Percentiles rank a stretch among this genome's conserved stretches.
These are phyloP conservation scores for Cardamine chenopodiifolia DNA, from an alignment of 345 rosid species.

Conservation along the genomic window DNA sequence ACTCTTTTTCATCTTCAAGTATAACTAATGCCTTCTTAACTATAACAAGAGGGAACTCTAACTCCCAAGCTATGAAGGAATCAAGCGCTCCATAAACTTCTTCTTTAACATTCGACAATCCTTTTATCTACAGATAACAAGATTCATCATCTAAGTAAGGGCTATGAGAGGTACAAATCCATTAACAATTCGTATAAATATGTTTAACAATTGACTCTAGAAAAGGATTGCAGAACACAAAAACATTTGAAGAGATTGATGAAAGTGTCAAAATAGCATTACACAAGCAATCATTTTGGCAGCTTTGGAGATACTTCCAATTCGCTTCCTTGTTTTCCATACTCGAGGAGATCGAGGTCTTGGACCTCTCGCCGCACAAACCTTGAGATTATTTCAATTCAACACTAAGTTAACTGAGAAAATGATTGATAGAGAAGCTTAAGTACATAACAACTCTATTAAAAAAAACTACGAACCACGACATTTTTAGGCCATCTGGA, in stretches of 20 bases:
- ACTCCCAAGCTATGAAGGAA: slow-evolving; percentile 91
- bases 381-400: slow-evolving; percentile 43
- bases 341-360: slow-evolving; percentile 90
- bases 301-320: slow-evolving; percentile 84
- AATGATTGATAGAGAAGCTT: slow-evolving; percentile 1
- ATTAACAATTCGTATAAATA: neutral
- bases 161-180: neutral
- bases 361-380: slow-evolving; percentile 88
- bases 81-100: slow-evolving; percentile 95
- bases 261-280: slow-evolving; percentile 20
- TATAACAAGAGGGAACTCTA: slow-evolving; percentile 85
- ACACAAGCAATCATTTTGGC: slow-evolving; percentile 74
- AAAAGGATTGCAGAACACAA: neutral
- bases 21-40: slow-evolving; percentile 88
- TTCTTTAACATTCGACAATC: slow-evolving; percentile 80
- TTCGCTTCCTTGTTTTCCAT: slow-evolving; percentile 71
- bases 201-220: neutral
- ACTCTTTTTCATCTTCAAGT: slow-evolving; percentile 73
- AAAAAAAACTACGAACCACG: slow-evolving; percentile 51
- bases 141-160: slow-evolving; percentile 6
- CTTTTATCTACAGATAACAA: slow-evolving; percentile 58
- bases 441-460: neutral
- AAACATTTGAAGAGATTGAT: neutral
- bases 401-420: neutral
- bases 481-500: slow-evolving; percentile 41